Evolutionary conservation across 192 early-diverging fungal species (phyloP).

Genomic region (Linnemannia exigua): DNA sequence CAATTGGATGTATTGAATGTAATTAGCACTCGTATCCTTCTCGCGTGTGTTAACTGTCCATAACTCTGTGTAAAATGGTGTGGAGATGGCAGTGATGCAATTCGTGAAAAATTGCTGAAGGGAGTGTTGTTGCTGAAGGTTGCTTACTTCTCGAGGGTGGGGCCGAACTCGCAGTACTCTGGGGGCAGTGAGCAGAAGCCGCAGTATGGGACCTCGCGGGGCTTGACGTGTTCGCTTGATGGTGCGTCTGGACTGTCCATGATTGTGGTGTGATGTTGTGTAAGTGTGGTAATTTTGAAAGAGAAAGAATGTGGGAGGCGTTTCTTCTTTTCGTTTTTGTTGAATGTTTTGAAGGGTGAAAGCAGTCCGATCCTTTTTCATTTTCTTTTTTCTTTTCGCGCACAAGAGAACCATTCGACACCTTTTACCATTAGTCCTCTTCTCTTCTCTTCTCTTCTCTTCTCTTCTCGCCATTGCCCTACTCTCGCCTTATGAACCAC

Average conservation of each 20-base stretch:
- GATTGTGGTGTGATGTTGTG: neutral
- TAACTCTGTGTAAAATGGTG: slow-evolving; percentile 28
- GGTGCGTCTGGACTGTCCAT: slow-evolving; percentile 56
- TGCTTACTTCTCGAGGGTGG: slow-evolving; percentile 78
- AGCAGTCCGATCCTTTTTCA: slow-evolving; percentile 8
- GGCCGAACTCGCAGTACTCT: slow-evolving; percentile 94
- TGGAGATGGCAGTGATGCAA: slow-evolving; percentile 30
- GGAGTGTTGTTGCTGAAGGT: neutral
- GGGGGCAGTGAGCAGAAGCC: slow-evolving; percentile 56
- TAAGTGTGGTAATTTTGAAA: neutral
- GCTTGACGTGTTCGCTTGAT: slow-evolving; percentile 52
- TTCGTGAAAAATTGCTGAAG: neutral
- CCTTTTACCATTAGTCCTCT: neutral
- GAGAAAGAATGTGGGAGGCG: neutral
- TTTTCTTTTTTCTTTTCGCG: neutral
- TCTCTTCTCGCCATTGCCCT: neutral
- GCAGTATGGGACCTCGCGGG: slow-evolving; percentile 53
- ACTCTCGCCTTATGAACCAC: neutral
- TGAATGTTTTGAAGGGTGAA: neutral
- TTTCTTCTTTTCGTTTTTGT: neutral
- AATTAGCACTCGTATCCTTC: slow-evolving; percentile 75
- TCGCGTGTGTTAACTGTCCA: neutral
- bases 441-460: neutral
- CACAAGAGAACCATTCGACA: neutral
- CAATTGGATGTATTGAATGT: slow-evolving; percentile 12